A percentile compares a stretch with the other conserved stretches of the same genome.
These are phyloP conservation scores for Elongisporangium senticosum DNA, from an alignment of 352 stramenopile genomes.

Conservation along the genomic window DNA sequence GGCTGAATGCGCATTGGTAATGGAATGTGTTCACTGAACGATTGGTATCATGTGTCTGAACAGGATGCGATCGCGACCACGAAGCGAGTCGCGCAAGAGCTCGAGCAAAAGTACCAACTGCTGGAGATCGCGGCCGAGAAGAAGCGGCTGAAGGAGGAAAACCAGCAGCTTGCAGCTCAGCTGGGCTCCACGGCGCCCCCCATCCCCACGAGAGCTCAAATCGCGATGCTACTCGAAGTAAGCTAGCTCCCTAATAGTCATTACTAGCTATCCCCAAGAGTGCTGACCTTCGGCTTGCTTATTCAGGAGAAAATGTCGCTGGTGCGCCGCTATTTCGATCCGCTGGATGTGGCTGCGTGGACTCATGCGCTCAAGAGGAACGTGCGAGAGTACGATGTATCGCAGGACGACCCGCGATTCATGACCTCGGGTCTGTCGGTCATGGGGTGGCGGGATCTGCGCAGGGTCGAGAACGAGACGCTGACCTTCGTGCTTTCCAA, in stretches of 20 bases:
- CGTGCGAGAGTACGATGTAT: constrained; percentile 24
- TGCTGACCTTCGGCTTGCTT: no score
- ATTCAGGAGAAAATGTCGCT: background rate
- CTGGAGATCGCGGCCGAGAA: constrained; percentile 33
- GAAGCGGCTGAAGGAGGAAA: constrained; percentile 23
- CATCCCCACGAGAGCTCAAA: constrained; percentile 10
- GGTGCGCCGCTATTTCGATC: background rate
- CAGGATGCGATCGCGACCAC: constrained; percentile 28
- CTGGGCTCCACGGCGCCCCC: constrained; percentile 6
- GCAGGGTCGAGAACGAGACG: constrained; percentile 7
- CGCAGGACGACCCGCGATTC: constrained; percentile 20
- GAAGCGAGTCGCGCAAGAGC: constrained; percentile 20
- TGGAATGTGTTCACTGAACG: background rate
- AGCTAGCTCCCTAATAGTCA: background rate
- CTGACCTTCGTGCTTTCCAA: constrained; percentile 14
- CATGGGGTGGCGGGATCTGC: constrained; percentile 10
- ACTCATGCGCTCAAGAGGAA: constrained; percentile 15
- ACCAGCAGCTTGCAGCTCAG: constrained; percentile 19
- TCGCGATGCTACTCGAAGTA: constrained; percentile 17
- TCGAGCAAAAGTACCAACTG: constrained; percentile 34
- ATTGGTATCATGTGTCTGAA: background rate
- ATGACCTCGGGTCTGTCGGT: constrained; percentile 5
- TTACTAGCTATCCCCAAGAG: no score
- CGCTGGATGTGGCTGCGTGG: background rate
- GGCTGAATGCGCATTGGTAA: background rate